phyloP scores from a whole-genome alignment of 75 land plant genomes.

The Selaginella moellendorffii region DNA sequence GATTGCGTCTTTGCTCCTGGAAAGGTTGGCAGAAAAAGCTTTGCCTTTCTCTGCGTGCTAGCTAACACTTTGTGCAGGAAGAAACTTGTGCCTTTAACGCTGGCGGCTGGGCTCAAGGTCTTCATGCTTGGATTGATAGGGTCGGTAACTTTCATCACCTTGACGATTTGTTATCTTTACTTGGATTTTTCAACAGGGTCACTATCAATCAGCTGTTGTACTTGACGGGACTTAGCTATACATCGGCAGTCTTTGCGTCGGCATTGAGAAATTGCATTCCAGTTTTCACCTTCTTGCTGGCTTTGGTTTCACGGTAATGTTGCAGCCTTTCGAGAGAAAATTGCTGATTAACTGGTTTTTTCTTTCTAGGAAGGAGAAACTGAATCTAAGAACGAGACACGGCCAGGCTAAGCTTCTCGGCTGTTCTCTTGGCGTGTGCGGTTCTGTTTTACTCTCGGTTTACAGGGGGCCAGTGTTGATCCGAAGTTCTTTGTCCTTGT shows the following conservation, averaged over 20 bases:
- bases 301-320: not conserved
- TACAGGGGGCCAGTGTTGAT: conserved; percentile 1
- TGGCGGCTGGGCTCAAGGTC: not conserved
- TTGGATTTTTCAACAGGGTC: not conserved
- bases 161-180: no score
- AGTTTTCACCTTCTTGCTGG: not conserved
- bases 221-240: not conserved
- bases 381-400: not conserved
- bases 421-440: not conserved
- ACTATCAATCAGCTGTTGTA: not conserved
- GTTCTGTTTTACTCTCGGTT: not conserved
- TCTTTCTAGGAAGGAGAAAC: not conserved
- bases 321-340: not conserved
- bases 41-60: not conserved
- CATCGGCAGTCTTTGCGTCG: conserved; percentile 11
- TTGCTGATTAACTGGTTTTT: not conserved
- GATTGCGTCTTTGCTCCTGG: not conserved
- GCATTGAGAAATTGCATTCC: not conserved
- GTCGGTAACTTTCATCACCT: not conserved
- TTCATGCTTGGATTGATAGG: not conserved
- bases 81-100: not conserved
- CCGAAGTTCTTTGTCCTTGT: not conserved
- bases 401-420: not conserved
- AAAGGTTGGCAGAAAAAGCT: not conserved
- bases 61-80: not conserved